Conservation (phyloP, 1,139 yeast species). For the Magnusiomyces paraingens region DNA sequence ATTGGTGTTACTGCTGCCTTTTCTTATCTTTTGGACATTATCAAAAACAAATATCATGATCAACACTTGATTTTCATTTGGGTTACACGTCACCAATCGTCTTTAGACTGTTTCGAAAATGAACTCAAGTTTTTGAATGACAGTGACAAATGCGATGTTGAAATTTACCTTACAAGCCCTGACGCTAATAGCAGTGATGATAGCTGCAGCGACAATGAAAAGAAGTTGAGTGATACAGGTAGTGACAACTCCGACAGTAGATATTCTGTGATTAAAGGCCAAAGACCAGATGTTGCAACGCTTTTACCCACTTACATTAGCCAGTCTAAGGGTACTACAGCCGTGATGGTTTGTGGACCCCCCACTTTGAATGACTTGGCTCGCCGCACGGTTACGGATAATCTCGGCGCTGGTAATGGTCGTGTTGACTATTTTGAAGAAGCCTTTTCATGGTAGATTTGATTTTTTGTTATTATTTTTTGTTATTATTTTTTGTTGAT, state of each 20-base stretch:
- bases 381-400: slow-evolving; percentile 26
- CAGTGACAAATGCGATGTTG: slow-evolving; percentile 30
- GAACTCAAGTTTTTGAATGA: slow-evolving; percentile 38
- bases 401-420: slow-evolving; percentile 20
- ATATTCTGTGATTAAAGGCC: slow-evolving; percentile 24
- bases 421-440: slow-evolving; percentile 38
- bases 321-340: slow-evolving; percentile 31
- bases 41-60: slow-evolving; percentile 17
- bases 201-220: slow-evolving; percentile 5
- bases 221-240: not conserved
- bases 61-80: slow-evolving; percentile 41
- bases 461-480: not conserved
- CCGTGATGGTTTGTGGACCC: slow-evolving; percentile 37
- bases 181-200: not conserved
- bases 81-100: slow-evolving; percentile 45
- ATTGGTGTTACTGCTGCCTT: slow-evolving; percentile 56
- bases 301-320: slow-evolving; percentile 5
- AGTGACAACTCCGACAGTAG: not conserved
- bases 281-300: slow-evolving; percentile 19
- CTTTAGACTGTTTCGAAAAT: slow-evolving; percentile 45
- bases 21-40: slow-evolving; percentile 23
- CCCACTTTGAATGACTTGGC: slow-evolving; percentile 34
- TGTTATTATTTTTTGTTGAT: too few relatives aligned
- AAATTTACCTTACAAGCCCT: slow-evolving; percentile 29
- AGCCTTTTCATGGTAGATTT: slow-evolving; percentile 35